phyloP scores from a whole-genome alignment of 108 stramenopile species.

The Cyclotella sp. region DNA sequence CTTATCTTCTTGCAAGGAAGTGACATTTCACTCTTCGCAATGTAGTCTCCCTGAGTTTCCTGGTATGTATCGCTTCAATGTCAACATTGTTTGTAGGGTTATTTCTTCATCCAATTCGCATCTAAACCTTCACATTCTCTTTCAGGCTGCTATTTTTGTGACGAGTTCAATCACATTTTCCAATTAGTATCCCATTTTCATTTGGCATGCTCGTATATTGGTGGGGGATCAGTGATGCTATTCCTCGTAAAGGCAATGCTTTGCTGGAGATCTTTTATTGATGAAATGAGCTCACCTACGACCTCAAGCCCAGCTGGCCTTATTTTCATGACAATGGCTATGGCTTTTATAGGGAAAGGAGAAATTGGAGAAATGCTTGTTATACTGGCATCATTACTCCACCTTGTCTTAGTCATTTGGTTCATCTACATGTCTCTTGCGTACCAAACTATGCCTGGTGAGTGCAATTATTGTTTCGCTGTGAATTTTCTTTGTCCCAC shows the following conservation, averaged over 20 bases:
- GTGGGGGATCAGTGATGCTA: slow-evolving; percentile 54
- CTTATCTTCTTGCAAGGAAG: slow-evolving; percentile 41
- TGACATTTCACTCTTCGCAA: slow-evolving; percentile 42
- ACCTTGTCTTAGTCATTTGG: slow-evolving; percentile 72
- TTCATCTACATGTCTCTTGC: slow-evolving; percentile 82
- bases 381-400: slow-evolving; percentile 61
- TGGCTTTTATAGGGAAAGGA: slow-evolving; percentile 76
- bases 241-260: slow-evolving; percentile 64
- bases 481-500: background rate
- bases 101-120: background rate
- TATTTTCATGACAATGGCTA: slow-evolving; percentile 77
- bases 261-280: slow-evolving; percentile 63
- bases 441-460: slow-evolving; percentile 79
- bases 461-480: slow-evolving; percentile 9
- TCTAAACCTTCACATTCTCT: background rate
- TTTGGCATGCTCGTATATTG: slow-evolving; percentile 58
- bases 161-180: slow-evolving; percentile 37
- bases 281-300: slow-evolving; percentile 81
- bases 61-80: slow-evolving; percentile 35
- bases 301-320: slow-evolving; percentile 81
- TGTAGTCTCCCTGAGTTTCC: slow-evolving; percentile 52
- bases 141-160: slow-evolving; percentile 50
- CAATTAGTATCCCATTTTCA: slow-evolving; percentile 64
- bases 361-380: slow-evolving; percentile 66
- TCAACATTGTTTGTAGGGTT: background rate